Percentiles rank a stretch among this genome's conserved stretches.
These are phyloP conservation scores for Neocatenulostroma microsporum DNA, from an alignment of 2,329 filamentous ascomycete species.

Conservation along the genomic window DNA sequence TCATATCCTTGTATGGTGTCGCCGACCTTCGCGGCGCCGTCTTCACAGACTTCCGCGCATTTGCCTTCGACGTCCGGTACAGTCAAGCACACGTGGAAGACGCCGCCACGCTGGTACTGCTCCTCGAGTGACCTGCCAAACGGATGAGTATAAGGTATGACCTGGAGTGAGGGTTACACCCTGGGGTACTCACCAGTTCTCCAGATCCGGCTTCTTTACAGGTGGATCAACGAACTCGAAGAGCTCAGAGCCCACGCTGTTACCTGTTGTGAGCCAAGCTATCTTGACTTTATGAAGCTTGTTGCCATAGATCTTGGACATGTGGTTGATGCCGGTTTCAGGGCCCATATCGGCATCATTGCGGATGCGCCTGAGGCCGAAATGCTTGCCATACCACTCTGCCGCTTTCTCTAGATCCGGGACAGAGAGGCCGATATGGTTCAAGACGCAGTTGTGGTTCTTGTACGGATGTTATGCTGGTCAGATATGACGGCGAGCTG, in stretches of 20 bases:
- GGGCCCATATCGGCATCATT: neutral
- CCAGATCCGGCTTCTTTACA: neutral
- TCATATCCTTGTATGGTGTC: too few species aligned
- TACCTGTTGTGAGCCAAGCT: neutral
- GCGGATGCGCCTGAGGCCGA: neutral
- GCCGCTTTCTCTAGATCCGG: neutral
- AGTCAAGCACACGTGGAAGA: neutral
- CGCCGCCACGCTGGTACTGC: constrained; percentile 2
- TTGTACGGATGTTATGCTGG: constrained; percentile 3
- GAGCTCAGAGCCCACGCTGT: constrained; percentile 1
- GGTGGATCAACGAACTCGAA: constrained; percentile 3
- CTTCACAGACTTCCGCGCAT: too few species aligned
- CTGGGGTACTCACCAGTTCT: too few species aligned
- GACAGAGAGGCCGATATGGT: constrained; percentile 1
- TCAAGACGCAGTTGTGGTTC: constrained; percentile 1
- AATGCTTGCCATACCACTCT: constrained; percentile 1
- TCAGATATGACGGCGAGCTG: too few species aligned
- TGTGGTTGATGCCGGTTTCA: neutral
- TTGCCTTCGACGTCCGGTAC: too few species aligned
- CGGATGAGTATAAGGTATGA: too few species aligned
- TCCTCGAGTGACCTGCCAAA: too few species aligned
- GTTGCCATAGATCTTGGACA: constrained; percentile 1
- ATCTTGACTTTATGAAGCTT: constrained; percentile 1
- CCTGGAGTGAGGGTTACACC: too few species aligned
- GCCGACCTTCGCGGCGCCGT: too few species aligned